Conservation (phyloP, 306 rosid genomes). For the Rubus parviflorus region DNA sequence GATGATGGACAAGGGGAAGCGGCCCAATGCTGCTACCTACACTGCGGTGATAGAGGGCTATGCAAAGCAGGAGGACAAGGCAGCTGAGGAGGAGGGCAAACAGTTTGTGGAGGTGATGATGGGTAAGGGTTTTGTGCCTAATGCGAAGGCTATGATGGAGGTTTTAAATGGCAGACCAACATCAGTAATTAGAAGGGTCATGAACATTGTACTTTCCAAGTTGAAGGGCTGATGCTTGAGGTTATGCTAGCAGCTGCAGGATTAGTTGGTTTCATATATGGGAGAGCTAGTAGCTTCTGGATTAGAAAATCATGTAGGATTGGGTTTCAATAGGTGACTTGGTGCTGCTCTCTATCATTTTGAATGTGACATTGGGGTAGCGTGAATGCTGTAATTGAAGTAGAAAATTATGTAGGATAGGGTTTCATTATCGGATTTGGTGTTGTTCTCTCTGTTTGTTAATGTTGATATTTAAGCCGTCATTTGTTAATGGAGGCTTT, state of each 20-base stretch:
- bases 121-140: constrained; percentile 52
- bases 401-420: neutral
- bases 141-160: constrained; percentile 56
- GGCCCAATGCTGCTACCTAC: constrained; percentile 59
- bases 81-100: constrained; percentile 42
- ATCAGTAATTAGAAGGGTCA: neutral
- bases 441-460: neutral
- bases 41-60: constrained; percentile 53
- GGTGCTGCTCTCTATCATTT: too few species aligned
- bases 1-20: constrained; percentile 69
- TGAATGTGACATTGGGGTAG: too few species aligned
- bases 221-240: neutral
- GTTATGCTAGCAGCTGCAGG: neutral
- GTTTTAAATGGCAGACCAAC: constrained; percentile 29
- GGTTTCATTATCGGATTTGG: neutral
- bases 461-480: neutral
- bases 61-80: constrained; percentile 32
- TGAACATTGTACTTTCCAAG: neutral
- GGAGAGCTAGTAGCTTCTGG: neutral
- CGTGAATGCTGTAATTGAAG: too few species aligned
- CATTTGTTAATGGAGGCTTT: too few species aligned
- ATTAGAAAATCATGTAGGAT: too few species aligned
- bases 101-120: constrained; percentile 50
- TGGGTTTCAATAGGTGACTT: too few species aligned
- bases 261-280: neutral